These are phyloP conservation scores for Diplodia corticola DNA, from an alignment of 2,329 filamentous ascomycete species.

Conservation along the genomic window DNA sequence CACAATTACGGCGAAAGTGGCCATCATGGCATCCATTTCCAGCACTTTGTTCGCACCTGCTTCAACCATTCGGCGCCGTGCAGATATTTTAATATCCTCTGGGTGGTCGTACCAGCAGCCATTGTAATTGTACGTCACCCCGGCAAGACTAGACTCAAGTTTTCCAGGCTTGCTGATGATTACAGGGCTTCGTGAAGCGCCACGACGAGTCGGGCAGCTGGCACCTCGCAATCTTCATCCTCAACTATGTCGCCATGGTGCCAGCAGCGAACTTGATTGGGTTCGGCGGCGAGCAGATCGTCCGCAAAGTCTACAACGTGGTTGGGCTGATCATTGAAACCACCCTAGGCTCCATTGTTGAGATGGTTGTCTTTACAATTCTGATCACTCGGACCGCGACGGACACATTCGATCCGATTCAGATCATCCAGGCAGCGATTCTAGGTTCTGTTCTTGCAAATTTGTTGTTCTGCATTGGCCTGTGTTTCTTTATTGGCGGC, in stretches of 20 bases:
- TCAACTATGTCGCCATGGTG: conserved; percentile 76
- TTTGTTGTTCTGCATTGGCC: conserved; percentile 73
- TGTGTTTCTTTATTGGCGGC: conserved; percentile 79
- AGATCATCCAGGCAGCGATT: conserved; percentile 81
- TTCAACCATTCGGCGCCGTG: conserved; percentile 66
- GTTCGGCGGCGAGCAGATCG: conserved; percentile 71
- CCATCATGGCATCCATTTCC: conserved; percentile 63
- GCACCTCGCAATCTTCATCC: conserved; percentile 65
- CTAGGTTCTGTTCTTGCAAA: conserved; percentile 82
- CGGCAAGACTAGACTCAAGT: neutral
- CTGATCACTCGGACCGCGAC: conserved; percentile 54
- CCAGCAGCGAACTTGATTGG: conserved; percentile 74
- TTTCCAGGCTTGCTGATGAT: conserved; percentile 49
- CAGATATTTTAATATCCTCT: conserved; percentile 67
- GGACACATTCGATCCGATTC: conserved; percentile 42
- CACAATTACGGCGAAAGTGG: conserved; percentile 66
- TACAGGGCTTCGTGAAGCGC: conserved; percentile 29
- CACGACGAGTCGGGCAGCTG: conserved; percentile 3
- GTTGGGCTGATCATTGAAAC: conserved; percentile 62
- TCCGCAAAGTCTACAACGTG: conserved; percentile 74
- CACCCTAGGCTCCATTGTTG: conserved; percentile 70
- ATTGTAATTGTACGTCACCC: conserved; percentile 56
- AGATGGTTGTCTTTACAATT: conserved; percentile 81
- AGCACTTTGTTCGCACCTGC: conserved; percentile 64
- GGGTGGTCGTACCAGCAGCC: conserved; percentile 72